Conservation (phyloP, 148 eudicot genomes). For the Selenicereus undatus region DNA sequence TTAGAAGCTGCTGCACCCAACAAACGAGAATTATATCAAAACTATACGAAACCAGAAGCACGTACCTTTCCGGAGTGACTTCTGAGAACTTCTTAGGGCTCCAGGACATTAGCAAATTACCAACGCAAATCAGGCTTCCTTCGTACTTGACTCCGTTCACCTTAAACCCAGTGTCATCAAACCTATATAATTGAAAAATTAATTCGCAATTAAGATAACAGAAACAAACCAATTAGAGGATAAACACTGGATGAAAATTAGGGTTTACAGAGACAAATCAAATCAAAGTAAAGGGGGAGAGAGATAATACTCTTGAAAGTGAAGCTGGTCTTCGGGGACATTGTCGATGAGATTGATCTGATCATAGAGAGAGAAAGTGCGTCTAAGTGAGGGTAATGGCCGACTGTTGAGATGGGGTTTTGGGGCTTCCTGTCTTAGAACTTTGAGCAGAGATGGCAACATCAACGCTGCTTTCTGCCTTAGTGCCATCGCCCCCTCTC, state of each 20-base stretch:
- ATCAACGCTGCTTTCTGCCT: conserved; percentile 56
- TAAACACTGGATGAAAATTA: too few species aligned
- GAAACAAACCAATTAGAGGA: background rate
- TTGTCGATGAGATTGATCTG: conserved; percentile 90
- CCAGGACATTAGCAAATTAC: conserved; percentile 88
- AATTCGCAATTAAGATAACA: background rate
- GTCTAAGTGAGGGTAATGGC: conserved; percentile 73
- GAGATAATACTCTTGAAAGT: conserved; percentile 60
- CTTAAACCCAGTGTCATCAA: conserved; percentile 66
- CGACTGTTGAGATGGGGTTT: conserved; percentile 28
- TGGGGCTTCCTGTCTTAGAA: conserved; percentile 36
- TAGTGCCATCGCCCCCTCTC: conserved; percentile 42
- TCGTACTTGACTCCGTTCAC: conserved; percentile 79
- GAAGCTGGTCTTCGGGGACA: conserved; percentile 87
- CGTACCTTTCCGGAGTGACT: conserved; percentile 64
- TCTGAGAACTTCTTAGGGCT: conserved; percentile 64
- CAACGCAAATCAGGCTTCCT: conserved; percentile 84
- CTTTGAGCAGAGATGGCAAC: conserved; percentile 62
- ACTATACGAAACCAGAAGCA: background rate
- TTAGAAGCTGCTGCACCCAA: background rate
- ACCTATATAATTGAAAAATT: conserved; percentile 41
- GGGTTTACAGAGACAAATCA: background rate
- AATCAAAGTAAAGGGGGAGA: too few species aligned
- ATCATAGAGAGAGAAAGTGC: conserved; percentile 92
- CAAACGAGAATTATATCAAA: background rate